Percentiles rank a stretch among this genome's conserved stretches.
These are phyloP conservation scores for Ploettnerulaceae sp. DNA, from an alignment of 2,329 filamentous ascomycete species.

Conservation along the genomic window DNA sequence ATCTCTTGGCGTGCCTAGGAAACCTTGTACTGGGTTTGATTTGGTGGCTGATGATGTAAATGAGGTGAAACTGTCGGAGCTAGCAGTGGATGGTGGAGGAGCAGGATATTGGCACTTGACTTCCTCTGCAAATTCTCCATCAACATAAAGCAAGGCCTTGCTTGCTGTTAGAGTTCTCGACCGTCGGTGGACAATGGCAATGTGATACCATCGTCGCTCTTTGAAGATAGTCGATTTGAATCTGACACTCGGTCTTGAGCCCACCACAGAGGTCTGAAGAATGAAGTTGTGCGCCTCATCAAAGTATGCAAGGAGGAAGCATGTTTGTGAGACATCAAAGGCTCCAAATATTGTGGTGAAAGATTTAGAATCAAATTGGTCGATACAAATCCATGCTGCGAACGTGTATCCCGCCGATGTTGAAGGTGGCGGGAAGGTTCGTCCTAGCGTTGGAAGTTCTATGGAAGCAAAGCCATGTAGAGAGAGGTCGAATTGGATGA, in stretches of 20 bases:
- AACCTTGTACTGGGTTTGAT: constrained; percentile 75
- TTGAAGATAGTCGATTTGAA: constrained; percentile 82
- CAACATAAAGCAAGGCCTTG: constrained; percentile 82
- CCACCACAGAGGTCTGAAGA: constrained; percentile 87
- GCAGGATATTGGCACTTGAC: constrained; percentile 83
- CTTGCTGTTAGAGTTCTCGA: constrained; percentile 70
- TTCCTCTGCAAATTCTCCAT: constrained; percentile 92
- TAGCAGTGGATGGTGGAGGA: constrained; percentile 58
- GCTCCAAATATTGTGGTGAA: constrained; percentile 96
- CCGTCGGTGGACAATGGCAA: constrained; percentile 79
- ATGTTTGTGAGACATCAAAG: constrained; percentile 86
- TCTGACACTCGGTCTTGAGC: constrained; percentile 79
- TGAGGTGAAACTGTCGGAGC: constrained; percentile 65
- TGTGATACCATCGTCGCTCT: constrained; percentile 83
- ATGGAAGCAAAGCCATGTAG: constrained; percentile 83
- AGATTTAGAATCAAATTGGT: constrained; percentile 74
- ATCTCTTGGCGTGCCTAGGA: constrained; percentile 87
- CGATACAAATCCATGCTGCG: constrained; percentile 81
- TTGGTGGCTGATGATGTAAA: constrained; percentile 57
- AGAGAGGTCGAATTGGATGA: constrained; percentile 91
- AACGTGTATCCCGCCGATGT: constrained; percentile 82
- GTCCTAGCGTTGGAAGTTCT: constrained; percentile 81
- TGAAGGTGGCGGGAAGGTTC: constrained; percentile 75
- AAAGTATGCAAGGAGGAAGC: constrained; percentile 88
- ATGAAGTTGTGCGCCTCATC: constrained; percentile 95